A percentile compares a stretch with the other conserved stretches of the same genome.
Evolutionary conservation across 208 protist species (phyloP).

Genomic region (Tritrichomonas musculus): DNA sequence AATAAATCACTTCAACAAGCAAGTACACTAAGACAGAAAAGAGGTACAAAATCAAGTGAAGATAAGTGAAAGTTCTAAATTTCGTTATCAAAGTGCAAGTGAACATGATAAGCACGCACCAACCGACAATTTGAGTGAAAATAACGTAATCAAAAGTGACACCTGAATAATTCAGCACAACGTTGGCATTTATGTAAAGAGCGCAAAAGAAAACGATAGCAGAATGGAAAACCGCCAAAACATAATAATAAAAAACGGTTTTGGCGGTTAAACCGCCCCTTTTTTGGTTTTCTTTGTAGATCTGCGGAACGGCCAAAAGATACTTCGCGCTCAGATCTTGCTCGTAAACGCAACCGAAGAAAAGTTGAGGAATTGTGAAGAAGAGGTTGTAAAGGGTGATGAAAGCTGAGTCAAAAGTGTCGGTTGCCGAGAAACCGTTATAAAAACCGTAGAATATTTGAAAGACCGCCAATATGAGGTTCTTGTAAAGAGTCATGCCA

Average conservation of each 20-base stretch:
- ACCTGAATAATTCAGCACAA: background rate
- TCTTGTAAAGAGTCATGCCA: background rate
- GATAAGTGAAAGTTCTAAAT: background rate
- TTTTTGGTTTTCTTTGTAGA: background rate
- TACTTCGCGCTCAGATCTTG: background rate
- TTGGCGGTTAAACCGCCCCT: background rate
- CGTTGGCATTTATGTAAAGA: background rate
- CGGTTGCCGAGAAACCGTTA: conserved; percentile 14
- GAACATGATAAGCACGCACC: background rate
- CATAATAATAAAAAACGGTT: background rate
- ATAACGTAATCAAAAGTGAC: background rate
- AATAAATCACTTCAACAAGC: background rate
- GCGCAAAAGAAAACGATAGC: background rate
- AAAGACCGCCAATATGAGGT: background rate
- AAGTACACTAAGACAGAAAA: background rate
- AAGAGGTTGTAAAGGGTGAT: background rate
- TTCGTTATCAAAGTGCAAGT: background rate
- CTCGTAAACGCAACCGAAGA: background rate
- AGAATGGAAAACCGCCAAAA: background rate
- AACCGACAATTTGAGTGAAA: background rate
- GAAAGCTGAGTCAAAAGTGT: background rate
- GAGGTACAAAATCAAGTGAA: background rate
- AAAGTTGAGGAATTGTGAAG: background rate
- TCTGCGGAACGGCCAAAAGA: background rate
- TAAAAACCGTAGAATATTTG: background rate